Evolutionary conservation across 2,329 filamentous ascomycete species (phyloP).

Genomic region (Pseudomassariella vexata): DNA sequence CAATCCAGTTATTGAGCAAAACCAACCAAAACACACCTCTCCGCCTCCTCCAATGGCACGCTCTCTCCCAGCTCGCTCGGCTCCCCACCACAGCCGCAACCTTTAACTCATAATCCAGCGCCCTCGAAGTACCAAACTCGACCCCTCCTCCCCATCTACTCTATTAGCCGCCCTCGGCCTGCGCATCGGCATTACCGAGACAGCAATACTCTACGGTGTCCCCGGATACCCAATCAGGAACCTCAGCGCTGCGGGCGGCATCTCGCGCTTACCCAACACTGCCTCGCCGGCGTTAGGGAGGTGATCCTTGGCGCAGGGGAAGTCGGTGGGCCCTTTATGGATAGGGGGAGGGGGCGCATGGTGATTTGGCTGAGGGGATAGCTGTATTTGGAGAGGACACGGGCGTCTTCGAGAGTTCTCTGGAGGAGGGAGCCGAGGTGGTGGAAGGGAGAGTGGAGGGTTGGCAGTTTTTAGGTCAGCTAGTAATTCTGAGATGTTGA

Average conservation of each 20-base stretch:
- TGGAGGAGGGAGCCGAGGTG: slow-evolving; percentile 13
- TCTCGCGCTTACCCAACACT: slow-evolving; percentile 12
- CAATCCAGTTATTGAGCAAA: slow-evolving; percentile 57
- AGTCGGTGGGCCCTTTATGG: slow-evolving; percentile 58
- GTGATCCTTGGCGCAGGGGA: slow-evolving; percentile 48
- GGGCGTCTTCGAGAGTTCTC: slow-evolving; percentile 10
- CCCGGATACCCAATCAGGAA: slow-evolving; percentile 14
- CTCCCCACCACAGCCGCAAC: slow-evolving; percentile 39
- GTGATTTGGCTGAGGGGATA: slow-evolving; percentile 31
- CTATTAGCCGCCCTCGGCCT: slow-evolving; percentile 16
- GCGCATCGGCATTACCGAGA: slow-evolving; percentile 18
- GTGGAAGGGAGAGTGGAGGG: no score
- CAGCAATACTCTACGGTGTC: slow-evolving; percentile 14
- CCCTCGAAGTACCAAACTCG: slow-evolving; percentile 18
- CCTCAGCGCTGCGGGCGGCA: slow-evolving; percentile 13
- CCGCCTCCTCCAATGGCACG: slow-evolving; percentile 38
- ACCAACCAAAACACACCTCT: slow-evolving; percentile 59
- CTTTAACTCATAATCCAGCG: slow-evolving; percentile 38
- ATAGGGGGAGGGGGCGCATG: no score
- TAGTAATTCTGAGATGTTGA: slow-evolving; percentile 3
- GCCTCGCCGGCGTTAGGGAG: slow-evolving; percentile 39
- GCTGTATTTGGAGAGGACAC: slow-evolving; percentile 14
- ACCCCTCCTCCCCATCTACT: slow-evolving; percentile 11
- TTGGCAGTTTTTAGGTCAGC: no score
- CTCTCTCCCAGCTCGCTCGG: slow-evolving; percentile 27